Evolutionary conservation across 305 asterid genomes (phyloP).

Genomic region (Fraxinus velutina): DNA sequence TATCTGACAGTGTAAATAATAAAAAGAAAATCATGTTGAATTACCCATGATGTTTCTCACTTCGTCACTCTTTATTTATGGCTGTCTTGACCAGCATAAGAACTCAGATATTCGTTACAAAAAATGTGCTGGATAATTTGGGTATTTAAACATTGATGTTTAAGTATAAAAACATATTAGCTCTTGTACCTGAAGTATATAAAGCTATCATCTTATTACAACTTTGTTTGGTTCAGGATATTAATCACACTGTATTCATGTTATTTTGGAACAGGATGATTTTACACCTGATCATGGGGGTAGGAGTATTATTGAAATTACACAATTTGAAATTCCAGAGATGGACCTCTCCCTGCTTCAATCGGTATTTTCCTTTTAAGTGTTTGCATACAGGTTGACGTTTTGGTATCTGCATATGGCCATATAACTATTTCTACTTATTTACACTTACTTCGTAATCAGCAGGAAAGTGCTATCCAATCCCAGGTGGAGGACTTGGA

Average conservation of each 20-base stretch:
- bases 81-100: slow-evolving; percentile 28
- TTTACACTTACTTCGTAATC: slow-evolving; percentile 26
- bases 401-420: slow-evolving; percentile 14
- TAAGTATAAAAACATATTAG: slow-evolving; percentile 19
- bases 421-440: slow-evolving; percentile 13
- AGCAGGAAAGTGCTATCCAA: slow-evolving; percentile 38
- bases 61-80: slow-evolving; percentile 7
- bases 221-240: slow-evolving; percentile 21
- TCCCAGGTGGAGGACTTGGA: slow-evolving; percentile 37
- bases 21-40: slow-evolving; percentile 1
- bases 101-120: slow-evolving; percentile 21
- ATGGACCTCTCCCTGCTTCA: slow-evolving; percentile 43
- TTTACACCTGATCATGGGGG: slow-evolving; percentile 28
- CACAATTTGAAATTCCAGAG: slow-evolving; percentile 74
- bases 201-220: slow-evolving; percentile 6
- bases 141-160: slow-evolving; percentile 27
- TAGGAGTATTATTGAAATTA: slow-evolving; percentile 30
- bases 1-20: neutral
- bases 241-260: slow-evolving; percentile 13
- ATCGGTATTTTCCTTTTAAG: slow-evolving; percentile 38
- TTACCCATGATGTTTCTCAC: neutral
- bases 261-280: slow-evolving; percentile 44
- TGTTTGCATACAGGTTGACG: slow-evolving; percentile 14
- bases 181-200: neutral
- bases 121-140: slow-evolving; percentile 27